Evolutionary conservation across 208 protist genomes (phyloP).

Genomic region (Acanthamoeba polyphaga): DNA sequence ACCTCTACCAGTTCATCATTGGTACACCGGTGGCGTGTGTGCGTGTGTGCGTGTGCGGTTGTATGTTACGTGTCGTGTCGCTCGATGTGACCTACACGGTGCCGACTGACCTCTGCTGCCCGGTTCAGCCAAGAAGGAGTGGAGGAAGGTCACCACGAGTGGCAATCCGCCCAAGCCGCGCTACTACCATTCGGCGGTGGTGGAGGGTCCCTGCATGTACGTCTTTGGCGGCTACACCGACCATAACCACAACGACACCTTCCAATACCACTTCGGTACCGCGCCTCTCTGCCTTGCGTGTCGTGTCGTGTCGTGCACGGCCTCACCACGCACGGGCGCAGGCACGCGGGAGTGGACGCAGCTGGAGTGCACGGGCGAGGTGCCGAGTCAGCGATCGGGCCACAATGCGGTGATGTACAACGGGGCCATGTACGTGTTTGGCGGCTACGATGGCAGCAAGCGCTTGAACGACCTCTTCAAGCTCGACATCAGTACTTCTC

Average conservation of each 20-base stretch:
- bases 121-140: not conserved
- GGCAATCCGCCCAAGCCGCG: not conserved
- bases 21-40: not conserved
- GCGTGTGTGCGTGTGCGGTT: no score
- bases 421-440: constrained; percentile 70
- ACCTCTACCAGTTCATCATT: not conserved
- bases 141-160: not conserved
- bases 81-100: no score
- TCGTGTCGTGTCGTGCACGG: not conserved
- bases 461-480: constrained; percentile 71
- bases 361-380: not conserved
- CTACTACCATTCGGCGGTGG: constrained; percentile 73
- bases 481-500: constrained; percentile 49
- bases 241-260: constrained; percentile 47
- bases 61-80: no score
- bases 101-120: no score
- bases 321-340: not conserved
- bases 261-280: constrained; percentile 48
- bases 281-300: no score
- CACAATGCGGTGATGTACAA: constrained; percentile 53
- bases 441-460: constrained; percentile 77
- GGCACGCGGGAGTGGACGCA: constrained; percentile 63
- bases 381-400: constrained; percentile 61
- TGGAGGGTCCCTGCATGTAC: constrained; percentile 68
- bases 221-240: constrained; percentile 79